Conservation (phyloP, 441 rosid genomes). For the Metrosideros polymorpha region DNA sequence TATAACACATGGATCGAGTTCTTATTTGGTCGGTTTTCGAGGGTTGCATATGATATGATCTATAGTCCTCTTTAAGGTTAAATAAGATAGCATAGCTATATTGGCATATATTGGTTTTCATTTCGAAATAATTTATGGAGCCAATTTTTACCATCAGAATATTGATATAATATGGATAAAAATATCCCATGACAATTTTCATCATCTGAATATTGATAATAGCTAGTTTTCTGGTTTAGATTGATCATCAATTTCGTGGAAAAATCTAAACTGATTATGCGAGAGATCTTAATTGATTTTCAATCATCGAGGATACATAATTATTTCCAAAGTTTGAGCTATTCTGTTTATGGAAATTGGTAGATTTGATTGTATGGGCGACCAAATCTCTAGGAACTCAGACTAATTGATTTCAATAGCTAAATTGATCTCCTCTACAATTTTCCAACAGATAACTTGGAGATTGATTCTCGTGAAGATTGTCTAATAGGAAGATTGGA, state of each 20-base stretch:
- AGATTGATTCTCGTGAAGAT: neutral
- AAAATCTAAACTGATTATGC: neutral
- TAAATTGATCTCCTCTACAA: neutral
- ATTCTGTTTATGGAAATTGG: neutral
- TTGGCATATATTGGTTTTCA: neutral
- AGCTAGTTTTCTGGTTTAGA: neutral
- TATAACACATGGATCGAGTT: no score
- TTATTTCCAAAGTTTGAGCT: neutral
- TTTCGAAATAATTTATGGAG: no score
- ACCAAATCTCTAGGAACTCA: neutral
- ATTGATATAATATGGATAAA: no score
- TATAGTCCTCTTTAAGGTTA: neutral
- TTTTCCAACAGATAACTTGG: neutral
- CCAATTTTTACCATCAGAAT: no score
- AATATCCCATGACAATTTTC: accelerated
- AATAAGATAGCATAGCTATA: neutral
- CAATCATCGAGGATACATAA: neutral
- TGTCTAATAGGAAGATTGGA: neutral
- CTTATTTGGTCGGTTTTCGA: no score
- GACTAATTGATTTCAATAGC: neutral
- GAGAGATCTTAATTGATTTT: neutral
- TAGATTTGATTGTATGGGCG: no score
- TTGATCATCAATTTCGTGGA: neutral
- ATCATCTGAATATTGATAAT: neutral
- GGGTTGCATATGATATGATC: neutral